A percentile compares a stretch with the other conserved stretches of the same genome.
phyloP scores from a whole-genome alignment of 73 alveolate species.

The Breviolum minutum region DNA sequence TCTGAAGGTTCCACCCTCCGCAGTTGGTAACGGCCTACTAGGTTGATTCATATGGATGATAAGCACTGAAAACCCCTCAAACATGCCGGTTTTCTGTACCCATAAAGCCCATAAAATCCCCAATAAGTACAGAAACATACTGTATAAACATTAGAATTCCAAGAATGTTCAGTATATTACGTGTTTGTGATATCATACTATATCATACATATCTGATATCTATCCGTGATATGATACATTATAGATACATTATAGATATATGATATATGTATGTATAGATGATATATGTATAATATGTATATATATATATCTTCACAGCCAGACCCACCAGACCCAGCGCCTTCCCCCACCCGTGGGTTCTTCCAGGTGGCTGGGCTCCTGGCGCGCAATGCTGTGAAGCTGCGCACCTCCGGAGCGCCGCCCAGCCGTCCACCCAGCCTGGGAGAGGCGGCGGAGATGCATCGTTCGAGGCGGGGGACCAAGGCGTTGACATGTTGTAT shows the following conservation, averaged over 20 bases:
- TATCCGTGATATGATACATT: too few relatives aligned
- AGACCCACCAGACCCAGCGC: neutral
- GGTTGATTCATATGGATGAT: neutral
- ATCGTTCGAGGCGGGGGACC: slow-evolving; percentile 34
- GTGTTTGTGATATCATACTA: too few relatives aligned
- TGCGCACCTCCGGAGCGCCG: slow-evolving; percentile 16
- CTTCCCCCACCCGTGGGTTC: too few relatives aligned
- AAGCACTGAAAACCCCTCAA: too few relatives aligned
- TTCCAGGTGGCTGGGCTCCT: slow-evolving; percentile 76
- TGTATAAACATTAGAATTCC: too few relatives aligned
- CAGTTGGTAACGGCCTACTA: neutral
- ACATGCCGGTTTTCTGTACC: too few relatives aligned
- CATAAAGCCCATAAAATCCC: too few relatives aligned
- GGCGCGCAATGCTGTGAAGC: slow-evolving; percentile 82
- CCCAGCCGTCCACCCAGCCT: slow-evolving; percentile 12
- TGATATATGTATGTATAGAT: too few relatives aligned
- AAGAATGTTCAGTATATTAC: too few relatives aligned
- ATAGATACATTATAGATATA: neutral
- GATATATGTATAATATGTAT: too few relatives aligned
- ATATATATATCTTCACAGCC: neutral
- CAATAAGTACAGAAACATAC: too few relatives aligned
- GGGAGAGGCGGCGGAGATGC: slow-evolving; percentile 70
- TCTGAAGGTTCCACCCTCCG: neutral
- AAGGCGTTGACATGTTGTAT: neutral
- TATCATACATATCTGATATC: too few relatives aligned